Base-by-base conservation (phyloP, 2,329 filamentous ascomycete species). In the Fusarium illudens region DNA sequence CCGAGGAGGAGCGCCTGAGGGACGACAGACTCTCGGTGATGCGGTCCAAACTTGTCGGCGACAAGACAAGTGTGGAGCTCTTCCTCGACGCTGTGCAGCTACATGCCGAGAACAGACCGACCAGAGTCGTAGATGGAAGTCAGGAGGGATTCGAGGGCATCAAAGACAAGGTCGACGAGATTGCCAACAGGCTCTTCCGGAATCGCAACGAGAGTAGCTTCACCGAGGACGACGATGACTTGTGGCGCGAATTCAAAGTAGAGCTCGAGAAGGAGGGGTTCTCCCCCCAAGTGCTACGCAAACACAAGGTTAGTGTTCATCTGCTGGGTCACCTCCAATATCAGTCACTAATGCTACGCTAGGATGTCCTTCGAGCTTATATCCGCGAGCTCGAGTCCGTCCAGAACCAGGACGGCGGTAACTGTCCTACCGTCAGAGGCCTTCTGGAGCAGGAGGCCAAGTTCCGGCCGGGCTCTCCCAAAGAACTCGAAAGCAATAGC, bases 331-430 rank as follows among this genome's bases (percentile, higher is more conserved):
- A 44, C 27, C 13, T 5, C 22, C 17, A 25, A 7, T 29, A 15
- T 33, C 19, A 17, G 53, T 36, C 12, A 51, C 70, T 75, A 60
- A 74, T 59, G 66, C 56, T 48, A 32, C 44, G 53, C 39, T 27
- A 89, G 87, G 85, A 88, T 67, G 80, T 88, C 10, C 76, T 89
- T 22, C 82, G 86, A 64, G 86, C 87, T 19, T 89, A 90, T 71
- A 88, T 90, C 39, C 84, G 85, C 33, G 84, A 87, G 71, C 82
- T 89, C 64, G 84, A 88, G 65, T 82, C 85, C 37, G 79, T 83
- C 57, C 79, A 80, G 33, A 75, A 77, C n/a, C 73, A 78, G 12
- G 79, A 80, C 36, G 81, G 79, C 20, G 82, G 81, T 25, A 75
- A 78, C 32, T 81, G 81, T 12, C 84, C 85, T 3, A 84, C 84